Evolutionary conservation across 768 basidiomycete genomes (phyloP).

Genomic region (Naematelia encephala): DNA sequence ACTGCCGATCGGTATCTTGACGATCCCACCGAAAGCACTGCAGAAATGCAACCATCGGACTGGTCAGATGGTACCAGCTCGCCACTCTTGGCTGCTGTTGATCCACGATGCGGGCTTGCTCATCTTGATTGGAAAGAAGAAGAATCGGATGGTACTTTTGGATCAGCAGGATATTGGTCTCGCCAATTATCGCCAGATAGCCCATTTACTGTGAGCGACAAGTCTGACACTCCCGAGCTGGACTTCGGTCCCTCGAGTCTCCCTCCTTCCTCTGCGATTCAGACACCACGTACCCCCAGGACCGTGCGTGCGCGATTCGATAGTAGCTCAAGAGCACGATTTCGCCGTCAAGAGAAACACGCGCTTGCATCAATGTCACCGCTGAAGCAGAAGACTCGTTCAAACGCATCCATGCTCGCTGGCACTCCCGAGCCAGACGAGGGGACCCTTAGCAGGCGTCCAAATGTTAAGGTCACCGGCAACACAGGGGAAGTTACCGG

Average conservation of each 20-base stretch:
- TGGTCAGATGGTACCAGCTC: background rate
- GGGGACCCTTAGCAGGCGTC: too few species aligned
- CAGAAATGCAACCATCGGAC: background rate
- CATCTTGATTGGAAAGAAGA: background rate
- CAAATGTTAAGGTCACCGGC: too few species aligned
- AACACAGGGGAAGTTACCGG: too few species aligned
- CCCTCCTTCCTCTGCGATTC: background rate
- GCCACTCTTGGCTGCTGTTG: background rate
- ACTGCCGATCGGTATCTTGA: background rate
- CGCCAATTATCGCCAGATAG: background rate
- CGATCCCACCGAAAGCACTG: background rate
- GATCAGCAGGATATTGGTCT: background rate
- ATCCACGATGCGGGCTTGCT: background rate
- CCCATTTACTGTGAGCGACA: background rate
- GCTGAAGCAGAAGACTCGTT: background rate
- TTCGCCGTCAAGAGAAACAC: background rate
- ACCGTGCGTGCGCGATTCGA: background rate
- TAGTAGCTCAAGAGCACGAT: background rate
- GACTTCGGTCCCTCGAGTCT: background rate
- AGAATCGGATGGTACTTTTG: background rate
- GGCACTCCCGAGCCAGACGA: background rate
- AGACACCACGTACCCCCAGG: background rate
- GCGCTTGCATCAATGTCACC: background rate
- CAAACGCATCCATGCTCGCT: background rate
- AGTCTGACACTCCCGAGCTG: background rate